phyloP scores from a whole-genome alignment of 768 basidiomycete genomes.

The Naganishia onofrii region DNA sequence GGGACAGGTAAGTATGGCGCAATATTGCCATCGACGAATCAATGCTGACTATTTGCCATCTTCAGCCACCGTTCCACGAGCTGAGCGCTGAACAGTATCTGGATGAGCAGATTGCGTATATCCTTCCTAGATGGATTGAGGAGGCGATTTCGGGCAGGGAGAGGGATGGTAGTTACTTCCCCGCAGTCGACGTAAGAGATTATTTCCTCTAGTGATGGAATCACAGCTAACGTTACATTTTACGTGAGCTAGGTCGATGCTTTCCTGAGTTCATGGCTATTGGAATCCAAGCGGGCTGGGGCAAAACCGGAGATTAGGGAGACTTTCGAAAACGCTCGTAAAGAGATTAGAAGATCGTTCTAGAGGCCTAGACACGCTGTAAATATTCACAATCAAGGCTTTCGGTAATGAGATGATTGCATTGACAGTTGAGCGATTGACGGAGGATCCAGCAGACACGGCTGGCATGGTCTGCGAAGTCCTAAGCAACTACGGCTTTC shows the following conservation, averaged over 20 bases:
- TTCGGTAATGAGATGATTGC: background rate
- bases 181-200: constrained; percentile 11
- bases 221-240: background rate
- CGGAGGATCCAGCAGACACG: too few species aligned
- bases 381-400: background rate
- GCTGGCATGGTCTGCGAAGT: too few species aligned
- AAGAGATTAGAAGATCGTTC: constrained; percentile 12
- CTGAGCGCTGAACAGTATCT: constrained; percentile 23
- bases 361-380: background rate
- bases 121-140: constrained; percentile 28
- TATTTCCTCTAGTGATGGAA: too few species aligned
- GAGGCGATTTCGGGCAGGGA: constrained; percentile 18
- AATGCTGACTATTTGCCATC: background rate
- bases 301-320: constrained; percentile 12
- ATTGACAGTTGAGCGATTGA: background rate
- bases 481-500: too few species aligned
- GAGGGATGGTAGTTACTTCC: constrained; percentile 21
- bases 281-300: constrained; percentile 2
- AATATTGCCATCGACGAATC: background rate
- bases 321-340: constrained; percentile 18
- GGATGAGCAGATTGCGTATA: constrained; percentile 22
- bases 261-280: constrained; percentile 17
- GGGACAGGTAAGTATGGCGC: constrained; percentile 22
- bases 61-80: constrained; percentile 26
- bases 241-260: constrained; percentile 1